These are phyloP conservation scores for Pelargonium myrrhifolium DNA, from an alignment of 441 rosid genomes.

Conservation along the genomic window DNA sequence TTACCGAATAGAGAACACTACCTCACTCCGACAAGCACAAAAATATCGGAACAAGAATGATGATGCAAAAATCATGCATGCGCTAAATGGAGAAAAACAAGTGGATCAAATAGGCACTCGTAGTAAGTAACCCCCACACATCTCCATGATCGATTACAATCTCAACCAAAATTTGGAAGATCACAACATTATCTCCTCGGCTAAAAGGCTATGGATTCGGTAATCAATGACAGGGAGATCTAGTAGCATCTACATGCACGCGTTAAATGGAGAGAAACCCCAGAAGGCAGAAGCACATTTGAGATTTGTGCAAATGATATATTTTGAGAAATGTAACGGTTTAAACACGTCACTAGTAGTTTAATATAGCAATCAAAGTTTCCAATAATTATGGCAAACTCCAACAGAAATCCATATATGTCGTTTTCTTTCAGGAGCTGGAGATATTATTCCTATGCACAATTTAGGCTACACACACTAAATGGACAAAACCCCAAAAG, in stretches of 20 bases:
- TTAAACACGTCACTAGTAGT: background rate
- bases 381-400: background rate
- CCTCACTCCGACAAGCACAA: background rate
- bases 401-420: background rate
- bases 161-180: background rate
- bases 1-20: background rate
- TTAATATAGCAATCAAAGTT: background rate
- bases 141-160: background rate
- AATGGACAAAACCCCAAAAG: too few species aligned
- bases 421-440: background rate
- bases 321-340: background rate
- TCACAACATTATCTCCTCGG: too few species aligned
- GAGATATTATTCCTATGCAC: background rate
- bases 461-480: background rate
- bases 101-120: background rate
- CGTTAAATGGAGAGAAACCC: background rate
- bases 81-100: background rate
- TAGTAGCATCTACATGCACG: background rate
- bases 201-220: background rate
- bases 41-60: background rate
- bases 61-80: too few species aligned
- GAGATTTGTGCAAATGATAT: background rate
- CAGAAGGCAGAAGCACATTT: background rate
- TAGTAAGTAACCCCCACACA: background rate
- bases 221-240: background rate